Base-by-base conservation (phyloP, 345 rosid species). In the Eutrema yunnanense region DNA sequence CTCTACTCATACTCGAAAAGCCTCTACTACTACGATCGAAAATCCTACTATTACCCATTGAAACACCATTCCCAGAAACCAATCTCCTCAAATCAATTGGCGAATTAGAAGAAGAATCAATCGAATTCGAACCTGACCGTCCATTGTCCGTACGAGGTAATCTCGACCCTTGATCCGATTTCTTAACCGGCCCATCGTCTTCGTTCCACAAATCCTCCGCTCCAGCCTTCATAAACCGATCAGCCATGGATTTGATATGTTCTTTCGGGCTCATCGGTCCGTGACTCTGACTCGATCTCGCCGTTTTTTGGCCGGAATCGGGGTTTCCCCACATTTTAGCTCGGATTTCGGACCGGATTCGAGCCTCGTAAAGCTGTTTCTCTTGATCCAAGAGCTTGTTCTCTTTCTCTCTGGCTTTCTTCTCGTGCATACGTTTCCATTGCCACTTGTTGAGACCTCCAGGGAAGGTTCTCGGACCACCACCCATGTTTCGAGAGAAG, bases 371-470 rank as follows among this genome's bases (percentile, higher is more conserved):
- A 44, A 95, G 86, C 80, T 92, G 98, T 56, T 92, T 95, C 79
- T 92, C 98, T 73, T 92, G 99, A 1, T 88, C 85, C 29, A 95
- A 88, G 53, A 95, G 96, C 37, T 85, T 81, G 60, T 75, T 88
- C 75, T 92, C 98, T 80, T 95, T 95, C 76, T 95, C 99, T 75
- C 62, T 80, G 30, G 96, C 99, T 69, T 83, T 85, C 81, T 88
- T 96, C 86, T 96, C 98, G 82, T 92, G 98, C 75, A 96, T 81
- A 11, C 97, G 97, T 82, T 92, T 96, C 99, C 99, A 96, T 43
- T 92, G 98, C 99, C 96, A 96, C 79, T 96, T 88, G 90, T 96
- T 92, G 6, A 92, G 50, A 14, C 98, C 98, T 32, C 97, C 98
- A 0, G 98, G 99, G 43, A 92, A 95, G 6, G 97, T 92, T 55